Conservation (phyloP, 257 asterid species). For the Thymus mandschuricus region DNA sequence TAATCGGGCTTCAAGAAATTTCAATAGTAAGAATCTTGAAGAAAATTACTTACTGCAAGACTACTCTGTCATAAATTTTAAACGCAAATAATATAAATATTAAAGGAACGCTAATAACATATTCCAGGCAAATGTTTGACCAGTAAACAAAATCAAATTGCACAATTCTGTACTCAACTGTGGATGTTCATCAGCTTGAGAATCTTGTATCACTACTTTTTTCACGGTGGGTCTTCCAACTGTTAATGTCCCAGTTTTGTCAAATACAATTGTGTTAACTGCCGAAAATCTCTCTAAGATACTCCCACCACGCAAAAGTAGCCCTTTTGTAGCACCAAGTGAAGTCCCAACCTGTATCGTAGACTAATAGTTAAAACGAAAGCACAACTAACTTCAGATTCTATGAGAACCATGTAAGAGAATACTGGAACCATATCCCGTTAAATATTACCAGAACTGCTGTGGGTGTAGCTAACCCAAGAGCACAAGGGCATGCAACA, state of each 20-base stretch:
- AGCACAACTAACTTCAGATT: conserved; percentile 15
- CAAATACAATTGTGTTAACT: conserved; percentile 86
- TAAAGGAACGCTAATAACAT: conserved; percentile 18
- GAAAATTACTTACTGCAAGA: conserved; percentile 10
- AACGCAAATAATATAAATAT: conserved; percentile 23
- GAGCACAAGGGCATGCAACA: conserved; percentile 99
- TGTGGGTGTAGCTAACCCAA: conserved; percentile 99
- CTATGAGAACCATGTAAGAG: conserved; percentile 12
- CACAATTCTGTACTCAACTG: conserved; percentile 55
- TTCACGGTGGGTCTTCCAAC: conserved; percentile 93
- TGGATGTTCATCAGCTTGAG: conserved; percentile 42
- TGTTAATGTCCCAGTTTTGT: conserved; percentile 96
- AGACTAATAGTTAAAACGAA: conserved; percentile 8
- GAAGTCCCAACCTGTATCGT: conserved; percentile 93
- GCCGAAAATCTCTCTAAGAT: conserved; percentile 82
- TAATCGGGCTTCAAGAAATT: neutral
- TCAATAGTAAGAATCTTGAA: neutral
- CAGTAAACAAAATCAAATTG: conserved; percentile 25
- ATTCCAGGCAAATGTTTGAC: conserved; percentile 14
- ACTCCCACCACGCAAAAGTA: conserved; percentile 98
- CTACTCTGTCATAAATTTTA: conserved; percentile 12
- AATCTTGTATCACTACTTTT: conserved; percentile 56
- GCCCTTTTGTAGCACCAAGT: conserved; percentile 96
- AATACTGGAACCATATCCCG: conserved; percentile 25
- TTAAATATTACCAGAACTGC: conserved; percentile 85